These are phyloP conservation scores for Yamadazyma insecticola DNA, from an alignment of 805 yeast species.

Conservation along the genomic window DNA sequence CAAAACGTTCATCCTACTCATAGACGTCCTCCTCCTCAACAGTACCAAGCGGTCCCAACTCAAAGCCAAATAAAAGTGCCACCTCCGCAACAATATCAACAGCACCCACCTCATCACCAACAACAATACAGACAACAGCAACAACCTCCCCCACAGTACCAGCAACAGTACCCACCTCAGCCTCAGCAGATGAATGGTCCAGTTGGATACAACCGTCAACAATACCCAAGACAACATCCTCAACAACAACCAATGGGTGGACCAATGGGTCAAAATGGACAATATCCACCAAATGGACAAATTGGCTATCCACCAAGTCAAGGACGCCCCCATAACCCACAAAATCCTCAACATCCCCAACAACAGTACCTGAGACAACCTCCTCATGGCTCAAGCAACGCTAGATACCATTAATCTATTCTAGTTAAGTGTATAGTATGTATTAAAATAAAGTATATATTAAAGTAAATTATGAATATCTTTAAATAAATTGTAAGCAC, in stretches of 20 bases:
- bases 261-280: slow-evolving; percentile 2
- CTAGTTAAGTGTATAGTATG: slow-evolving; percentile 7
- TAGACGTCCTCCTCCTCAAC: slow-evolving; percentile 8
- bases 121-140: slow-evolving; percentile 8
- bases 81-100: slow-evolving; percentile 13
- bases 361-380: slow-evolving; percentile 11
- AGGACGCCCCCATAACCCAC: slow-evolving; percentile 11
- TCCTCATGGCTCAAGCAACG: slow-evolving; percentile 5
- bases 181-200: background rate
- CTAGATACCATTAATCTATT: slow-evolving; percentile 5
- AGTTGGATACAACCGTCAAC: slow-evolving; percentile 13
- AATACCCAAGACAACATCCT: slow-evolving; percentile 11
- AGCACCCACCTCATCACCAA: slow-evolving; percentile 10
- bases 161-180: slow-evolving; percentile 8
- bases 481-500: slow-evolving; percentile 14
- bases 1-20: slow-evolving; percentile 1
- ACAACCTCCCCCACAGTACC: slow-evolving; percentile 2
- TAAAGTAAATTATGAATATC: slow-evolving; percentile 4
- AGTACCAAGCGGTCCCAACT: slow-evolving; percentile 10
- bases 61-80: no score
- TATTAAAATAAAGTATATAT: slow-evolving; percentile 1
- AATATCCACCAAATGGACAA: slow-evolving; percentile 4
- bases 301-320: slow-evolving; percentile 13
- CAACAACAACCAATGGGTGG: slow-evolving; percentile 8
- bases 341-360: slow-evolving; percentile 11